Evolutionary conservation across 805 yeast genomes (phyloP), one percentile per base, ranked within the genome.

Genomic region (Debaryomyces prosopidis): DNA sequence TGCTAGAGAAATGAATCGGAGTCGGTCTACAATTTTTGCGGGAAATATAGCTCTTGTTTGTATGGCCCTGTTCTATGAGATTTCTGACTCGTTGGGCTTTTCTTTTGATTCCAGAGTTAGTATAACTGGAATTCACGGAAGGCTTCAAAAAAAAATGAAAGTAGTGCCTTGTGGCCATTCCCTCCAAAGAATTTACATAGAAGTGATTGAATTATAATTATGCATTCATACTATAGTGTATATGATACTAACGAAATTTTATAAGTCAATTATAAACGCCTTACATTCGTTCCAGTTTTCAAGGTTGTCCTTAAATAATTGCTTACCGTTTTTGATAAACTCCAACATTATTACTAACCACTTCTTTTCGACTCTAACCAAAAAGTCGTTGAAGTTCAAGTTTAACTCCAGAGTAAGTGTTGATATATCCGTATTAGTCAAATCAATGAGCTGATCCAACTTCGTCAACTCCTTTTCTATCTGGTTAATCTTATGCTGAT

Each of bases 371-470:
- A 77, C 58, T 52, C 63, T 50, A 53, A 36, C 42, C 57, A 69
- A 34, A 59, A 68, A 57, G 50, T 70, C 66, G 50, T 65, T 46
- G 59, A 68, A 66, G 40, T 71, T 80, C 16, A 48, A 51, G 42
- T 66, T 70, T n/a, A 79, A 66, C 40, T 72, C 71, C 9, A 67
- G 50, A 16, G 80, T 75, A 23, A 80, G 63, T 44, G 59, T 66
- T 19, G 59, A 55, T 57, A 78, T 70, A 57, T 80, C 84, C 10
- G 55, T 57, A 45, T 69, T 62, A 31, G 75, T 59, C 14, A 74
- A 60, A 12, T 66, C 68, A 19, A 76, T 75, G 42, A 81, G 69
- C 42, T 79, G 82, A 36, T 75, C 71, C 34, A 79, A 63, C 50
- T 77, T 78, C 35, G 52, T 52, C 23, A 75, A 54, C 45, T 75